Conservation (phyloP, 306 rosid species). For the Prunus armeniaca region DNA sequence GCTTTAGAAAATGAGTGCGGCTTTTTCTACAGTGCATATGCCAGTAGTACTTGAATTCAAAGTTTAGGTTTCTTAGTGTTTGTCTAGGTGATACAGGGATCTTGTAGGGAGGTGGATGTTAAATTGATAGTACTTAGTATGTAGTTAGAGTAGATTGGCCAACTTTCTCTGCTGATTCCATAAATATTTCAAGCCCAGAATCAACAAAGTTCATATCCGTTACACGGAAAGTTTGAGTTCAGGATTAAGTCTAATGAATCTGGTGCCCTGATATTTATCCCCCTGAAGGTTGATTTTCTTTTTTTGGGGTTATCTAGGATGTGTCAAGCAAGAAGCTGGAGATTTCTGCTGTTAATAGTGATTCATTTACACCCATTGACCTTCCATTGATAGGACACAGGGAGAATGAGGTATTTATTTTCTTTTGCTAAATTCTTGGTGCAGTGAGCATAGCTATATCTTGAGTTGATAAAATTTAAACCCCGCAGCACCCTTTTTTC, state of each 20-base stretch:
- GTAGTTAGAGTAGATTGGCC: background rate
- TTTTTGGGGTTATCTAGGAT: conserved; percentile 61
- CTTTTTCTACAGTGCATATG: background rate
- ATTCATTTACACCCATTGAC: conserved; percentile 42
- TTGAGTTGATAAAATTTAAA: conserved; percentile 11
- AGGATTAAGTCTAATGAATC: conserved; percentile 23
- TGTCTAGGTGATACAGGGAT: background rate
- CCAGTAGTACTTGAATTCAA: background rate
- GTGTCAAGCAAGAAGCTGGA: conserved; percentile 47
- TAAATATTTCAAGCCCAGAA: background rate
- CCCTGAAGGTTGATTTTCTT: conserved; percentile 42
- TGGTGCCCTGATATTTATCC: conserved; percentile 23
- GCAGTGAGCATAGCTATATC: conserved; percentile 15
- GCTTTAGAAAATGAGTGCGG: background rate
- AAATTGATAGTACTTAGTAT: background rate
- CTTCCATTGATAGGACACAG: conserved; percentile 58
- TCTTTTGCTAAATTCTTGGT: conserved; percentile 15
- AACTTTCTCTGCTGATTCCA: background rate
- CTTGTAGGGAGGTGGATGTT: background rate
- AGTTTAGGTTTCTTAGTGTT: background rate
- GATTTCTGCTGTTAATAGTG: conserved; percentile 45
- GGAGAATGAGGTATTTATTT: conserved; percentile 60
- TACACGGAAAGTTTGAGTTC: background rate
- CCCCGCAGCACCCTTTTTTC: background rate
- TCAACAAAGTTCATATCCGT: background rate